Evolutionary conservation across 371 early-diverging fungal species (phyloP).

Genomic region (Rhizomucor pusillus): DNA sequence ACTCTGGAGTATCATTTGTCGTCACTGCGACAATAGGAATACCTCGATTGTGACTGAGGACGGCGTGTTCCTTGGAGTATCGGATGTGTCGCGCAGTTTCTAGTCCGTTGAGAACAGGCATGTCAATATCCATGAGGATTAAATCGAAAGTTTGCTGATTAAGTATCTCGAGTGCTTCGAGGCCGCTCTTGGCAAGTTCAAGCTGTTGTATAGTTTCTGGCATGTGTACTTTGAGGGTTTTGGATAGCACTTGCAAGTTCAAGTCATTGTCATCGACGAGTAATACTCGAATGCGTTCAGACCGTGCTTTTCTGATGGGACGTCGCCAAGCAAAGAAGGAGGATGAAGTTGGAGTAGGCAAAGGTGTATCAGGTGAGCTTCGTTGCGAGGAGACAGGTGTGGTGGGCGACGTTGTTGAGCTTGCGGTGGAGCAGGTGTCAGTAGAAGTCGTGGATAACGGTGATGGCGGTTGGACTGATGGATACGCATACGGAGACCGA

Average conservation of each 20-base stretch:
- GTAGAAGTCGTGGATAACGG: constrained; percentile 4
- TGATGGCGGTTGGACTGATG: constrained; percentile 3
- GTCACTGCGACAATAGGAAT: constrained; percentile 70
- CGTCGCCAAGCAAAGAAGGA: neutral
- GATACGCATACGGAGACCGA: neutral
- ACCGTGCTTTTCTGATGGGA: constrained; percentile 3
- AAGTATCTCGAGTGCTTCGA: constrained; percentile 41
- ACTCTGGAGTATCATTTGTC: constrained; percentile 45
- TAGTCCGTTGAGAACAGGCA: constrained; percentile 58
- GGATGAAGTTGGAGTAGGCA: constrained; percentile 3
- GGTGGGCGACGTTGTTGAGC: constrained; percentile 2
- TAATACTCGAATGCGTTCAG: constrained; percentile 7
- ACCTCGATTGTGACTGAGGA: constrained; percentile 48
- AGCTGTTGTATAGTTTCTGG: constrained; percentile 39
- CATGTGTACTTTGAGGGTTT: constrained; percentile 50
- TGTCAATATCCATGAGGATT: constrained; percentile 64
- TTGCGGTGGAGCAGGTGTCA: constrained; percentile 5
- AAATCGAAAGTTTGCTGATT: constrained; percentile 41
- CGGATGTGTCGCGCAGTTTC: constrained; percentile 49
- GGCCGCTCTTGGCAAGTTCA: constrained; percentile 39
- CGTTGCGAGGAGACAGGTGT: neutral
- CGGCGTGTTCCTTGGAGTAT: constrained; percentile 30
- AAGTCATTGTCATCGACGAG: constrained; percentile 61
- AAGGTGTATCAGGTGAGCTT: neutral
- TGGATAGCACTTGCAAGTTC: constrained; percentile 54